Evolutionary conservation across 2,329 filamentous ascomycete species (phyloP).

Genomic region (Cladosporium colombiae): DNA sequence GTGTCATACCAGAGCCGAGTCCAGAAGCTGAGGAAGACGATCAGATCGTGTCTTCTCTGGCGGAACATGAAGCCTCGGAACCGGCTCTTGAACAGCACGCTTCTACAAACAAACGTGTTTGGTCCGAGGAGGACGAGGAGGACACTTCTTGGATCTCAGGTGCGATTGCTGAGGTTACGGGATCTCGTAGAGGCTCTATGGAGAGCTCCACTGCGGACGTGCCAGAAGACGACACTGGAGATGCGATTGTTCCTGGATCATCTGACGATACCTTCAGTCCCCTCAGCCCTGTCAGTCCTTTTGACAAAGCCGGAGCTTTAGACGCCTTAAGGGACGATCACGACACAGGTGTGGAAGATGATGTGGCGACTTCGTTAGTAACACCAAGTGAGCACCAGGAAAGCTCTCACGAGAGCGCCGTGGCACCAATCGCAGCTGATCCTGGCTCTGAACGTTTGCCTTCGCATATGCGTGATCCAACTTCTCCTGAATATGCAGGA

Average conservation of each 20-base stretch:
- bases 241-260: not conserved
- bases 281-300: not conserved
- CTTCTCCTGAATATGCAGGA: not conserved
- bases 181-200: not conserved
- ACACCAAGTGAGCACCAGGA: not conserved
- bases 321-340: not conserved
- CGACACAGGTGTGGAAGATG: not conserved
- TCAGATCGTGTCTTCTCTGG: not conserved
- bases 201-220: not conserved
- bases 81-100: not conserved
- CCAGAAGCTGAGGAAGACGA: not conserved
- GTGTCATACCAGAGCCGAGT: not conserved
- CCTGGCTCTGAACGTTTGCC: not conserved
- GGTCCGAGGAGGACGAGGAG: slow-evolving; percentile 1
- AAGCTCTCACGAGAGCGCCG: not conserved
- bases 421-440: not conserved
- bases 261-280: not conserved
- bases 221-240: not conserved
- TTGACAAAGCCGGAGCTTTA: not conserved
- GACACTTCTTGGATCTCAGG: not conserved
- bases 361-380: not conserved
- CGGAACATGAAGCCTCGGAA: not conserved
- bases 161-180: not conserved
- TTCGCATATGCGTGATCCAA: not conserved
- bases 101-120: not conserved